These are phyloP conservation scores for Trichoderma arundinaceum DNA, from an alignment of 2,329 filamentous ascomycete genomes.

Conservation along the genomic window DNA sequence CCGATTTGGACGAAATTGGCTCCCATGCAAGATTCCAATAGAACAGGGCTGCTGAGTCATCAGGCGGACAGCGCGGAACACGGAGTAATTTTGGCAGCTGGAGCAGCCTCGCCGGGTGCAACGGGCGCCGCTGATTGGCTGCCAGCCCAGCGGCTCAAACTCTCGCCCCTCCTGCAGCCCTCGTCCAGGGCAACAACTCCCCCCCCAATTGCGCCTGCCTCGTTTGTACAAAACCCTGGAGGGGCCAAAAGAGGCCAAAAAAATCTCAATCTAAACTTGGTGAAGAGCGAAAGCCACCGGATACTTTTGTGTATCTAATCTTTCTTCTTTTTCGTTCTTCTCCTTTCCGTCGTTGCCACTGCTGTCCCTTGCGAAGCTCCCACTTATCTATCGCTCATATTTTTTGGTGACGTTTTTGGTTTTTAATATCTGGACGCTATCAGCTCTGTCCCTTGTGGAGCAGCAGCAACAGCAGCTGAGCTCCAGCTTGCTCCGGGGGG, in stretches of 20 bases:
- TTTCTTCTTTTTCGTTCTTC: background rate
- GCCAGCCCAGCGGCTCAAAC: background rate
- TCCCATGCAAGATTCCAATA: background rate
- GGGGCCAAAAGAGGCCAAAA: conserved; percentile 16
- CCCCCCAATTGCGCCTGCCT: conserved; percentile 15
- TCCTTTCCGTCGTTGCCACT: background rate
- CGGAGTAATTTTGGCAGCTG: background rate
- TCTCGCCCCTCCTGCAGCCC: background rate
- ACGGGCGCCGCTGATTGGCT: conserved; percentile 11
- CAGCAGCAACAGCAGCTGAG: no score
- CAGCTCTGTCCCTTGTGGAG: no score
- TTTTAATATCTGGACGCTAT: background rate
- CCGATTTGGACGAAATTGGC: background rate
- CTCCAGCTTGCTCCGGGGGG: no score
- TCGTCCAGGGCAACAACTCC: background rate
- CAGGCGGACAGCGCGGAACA: conserved; percentile 17
- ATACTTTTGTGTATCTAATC: background rate
- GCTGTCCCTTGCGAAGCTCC: background rate
- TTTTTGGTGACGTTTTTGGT: background rate
- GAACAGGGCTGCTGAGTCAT: conserved; percentile 18
- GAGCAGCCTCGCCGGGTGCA: conserved; percentile 19
- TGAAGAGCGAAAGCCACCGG: background rate
- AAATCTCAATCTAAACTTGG: conserved; percentile 10
- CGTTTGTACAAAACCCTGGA: conserved; percentile 28
- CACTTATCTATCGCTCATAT: background rate